These are phyloP conservation scores for Gynochthodes officinalis DNA, from an alignment of 257 asterid genomes.

Conservation along the genomic window DNA sequence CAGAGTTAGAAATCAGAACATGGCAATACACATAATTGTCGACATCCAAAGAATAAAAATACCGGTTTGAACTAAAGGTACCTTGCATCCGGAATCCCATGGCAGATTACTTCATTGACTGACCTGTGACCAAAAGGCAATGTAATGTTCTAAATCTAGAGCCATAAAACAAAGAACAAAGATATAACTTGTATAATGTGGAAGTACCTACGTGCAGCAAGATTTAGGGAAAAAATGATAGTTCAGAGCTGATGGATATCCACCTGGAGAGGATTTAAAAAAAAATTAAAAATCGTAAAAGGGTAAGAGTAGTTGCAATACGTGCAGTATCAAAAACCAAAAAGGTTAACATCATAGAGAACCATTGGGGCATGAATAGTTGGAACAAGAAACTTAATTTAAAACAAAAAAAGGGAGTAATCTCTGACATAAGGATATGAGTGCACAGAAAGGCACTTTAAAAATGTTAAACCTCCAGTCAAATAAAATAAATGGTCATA, in stretches of 20 bases:
- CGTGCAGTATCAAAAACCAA: neutral
- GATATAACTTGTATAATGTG: conserved; percentile 24
- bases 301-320: neutral
- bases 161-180: conserved; percentile 9
- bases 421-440: too few relatives aligned
- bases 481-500: neutral
- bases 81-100: conserved; percentile 99
- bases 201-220: conserved; percentile 97
- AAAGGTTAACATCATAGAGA: neutral
- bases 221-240: conserved; percentile 93
- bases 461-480: neutral
- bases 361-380: neutral
- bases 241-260: conserved; percentile 92
- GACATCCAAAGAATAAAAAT: neutral
- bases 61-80: conserved; percentile 24
- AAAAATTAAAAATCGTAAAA: neutral
- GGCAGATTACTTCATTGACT: conserved; percentile 92
- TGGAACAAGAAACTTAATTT: neutral
- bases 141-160: conserved; percentile 20
- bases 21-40: neutral
- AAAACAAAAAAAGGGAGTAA: too few relatives aligned
- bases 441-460: neutral
- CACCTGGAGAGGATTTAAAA: conserved; percentile 52
- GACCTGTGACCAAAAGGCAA: conserved; percentile 54
- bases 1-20: neutral